Percentiles rank a stretch among this genome's conserved stretches.
phyloP scores from a whole-genome alignment of 768 basidiomycete species.

The Xerocomellus chrysenteron region DNA sequence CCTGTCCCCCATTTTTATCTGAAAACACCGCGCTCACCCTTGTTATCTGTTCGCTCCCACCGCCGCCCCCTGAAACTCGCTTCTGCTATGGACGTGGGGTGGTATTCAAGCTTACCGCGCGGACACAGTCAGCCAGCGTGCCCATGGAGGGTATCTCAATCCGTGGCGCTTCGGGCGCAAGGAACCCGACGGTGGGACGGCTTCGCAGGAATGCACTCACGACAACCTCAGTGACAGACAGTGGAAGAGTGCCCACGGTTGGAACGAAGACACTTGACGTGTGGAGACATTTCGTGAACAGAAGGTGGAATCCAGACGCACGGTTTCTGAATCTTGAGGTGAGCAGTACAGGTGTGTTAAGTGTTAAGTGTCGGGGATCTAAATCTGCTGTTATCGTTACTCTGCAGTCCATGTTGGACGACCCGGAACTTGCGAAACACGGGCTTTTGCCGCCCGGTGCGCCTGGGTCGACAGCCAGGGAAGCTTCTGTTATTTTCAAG shows the following conservation, averaged over 20 bases:
- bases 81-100: slow-evolving; percentile 18
- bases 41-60: slow-evolving; percentile 31
- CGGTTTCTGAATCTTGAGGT: slow-evolving; percentile 84
- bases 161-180: slow-evolving; percentile 58
- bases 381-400: slow-evolving; percentile 6
- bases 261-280: slow-evolving; percentile 51
- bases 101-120: slow-evolving; percentile 40
- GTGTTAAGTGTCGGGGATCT: neutral
- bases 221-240: slow-evolving; percentile 10
- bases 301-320: slow-evolving; percentile 66
- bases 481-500: slow-evolving; percentile 87
- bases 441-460: slow-evolving; percentile 70
- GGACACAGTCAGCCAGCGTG: slow-evolving; percentile 33
- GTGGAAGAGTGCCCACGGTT: slow-evolving; percentile 19
- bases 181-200: slow-evolving; percentile 45
- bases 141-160: slow-evolving; percentile 59
- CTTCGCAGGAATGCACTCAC: slow-evolving; percentile 60
- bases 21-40: slow-evolving; percentile 39
- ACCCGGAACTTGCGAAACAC: slow-evolving; percentile 71
- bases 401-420: slow-evolving; percentile 70
- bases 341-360: slow-evolving; percentile 28
- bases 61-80: slow-evolving; percentile 22
- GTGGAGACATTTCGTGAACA: slow-evolving; percentile 76
- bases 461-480: slow-evolving; percentile 57
- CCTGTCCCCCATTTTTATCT: slow-evolving; percentile 3